Evolutionary conservation across 345 rosid genomes (phyloP).

Genomic region (Melastoma malabathricum): DNA sequence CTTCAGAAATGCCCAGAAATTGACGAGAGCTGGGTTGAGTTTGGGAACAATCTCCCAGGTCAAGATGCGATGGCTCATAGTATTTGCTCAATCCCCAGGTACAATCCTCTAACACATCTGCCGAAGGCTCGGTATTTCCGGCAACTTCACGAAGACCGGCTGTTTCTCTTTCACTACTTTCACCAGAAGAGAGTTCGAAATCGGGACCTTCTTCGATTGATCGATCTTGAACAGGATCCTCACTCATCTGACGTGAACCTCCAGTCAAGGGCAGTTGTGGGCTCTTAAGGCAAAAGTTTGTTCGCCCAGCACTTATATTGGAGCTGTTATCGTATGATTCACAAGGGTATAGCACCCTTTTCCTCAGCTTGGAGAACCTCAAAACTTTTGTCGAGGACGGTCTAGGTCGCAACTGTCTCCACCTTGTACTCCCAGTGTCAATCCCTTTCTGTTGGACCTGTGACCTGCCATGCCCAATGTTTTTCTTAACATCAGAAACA

Average conservation of each 20-base stretch:
- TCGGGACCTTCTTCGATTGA: conserved; percentile 8
- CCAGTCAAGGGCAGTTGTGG: conserved; percentile 16
- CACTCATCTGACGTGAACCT: conserved; percentile 20
- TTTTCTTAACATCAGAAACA: conserved; percentile 12
- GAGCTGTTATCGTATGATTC: conserved; percentile 19
- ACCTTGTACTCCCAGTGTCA: not conserved
- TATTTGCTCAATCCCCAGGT: conserved; percentile 17
- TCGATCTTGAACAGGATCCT: conserved; percentile 5
- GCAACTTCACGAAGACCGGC: too few species aligned
- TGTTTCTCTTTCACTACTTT: conserved; percentile 3
- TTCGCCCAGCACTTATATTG: conserved; percentile 14
- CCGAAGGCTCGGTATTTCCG: too few species aligned
- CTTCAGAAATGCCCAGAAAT: conserved; percentile 23
- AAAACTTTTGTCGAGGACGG: conserved; percentile 16
- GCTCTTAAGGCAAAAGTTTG: conserved; percentile 17
- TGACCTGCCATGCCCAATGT: conserved; percentile 17
- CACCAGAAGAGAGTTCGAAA: conserved; percentile 6
- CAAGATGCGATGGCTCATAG: conserved; percentile 15
- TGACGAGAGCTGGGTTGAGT: conserved; percentile 29
- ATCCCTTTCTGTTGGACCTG: conserved; percentile 16
- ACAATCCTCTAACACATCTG: conserved; percentile 9
- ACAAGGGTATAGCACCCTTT: conserved; percentile 16
- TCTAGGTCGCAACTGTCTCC: too few species aligned
- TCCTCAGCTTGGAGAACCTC: conserved; percentile 24
- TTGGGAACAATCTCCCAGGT: conserved; percentile 16